Evolutionary conservation across 192 early-diverging fungal genomes (phyloP).

Genomic region (Backusella tarrabulga): DNA sequence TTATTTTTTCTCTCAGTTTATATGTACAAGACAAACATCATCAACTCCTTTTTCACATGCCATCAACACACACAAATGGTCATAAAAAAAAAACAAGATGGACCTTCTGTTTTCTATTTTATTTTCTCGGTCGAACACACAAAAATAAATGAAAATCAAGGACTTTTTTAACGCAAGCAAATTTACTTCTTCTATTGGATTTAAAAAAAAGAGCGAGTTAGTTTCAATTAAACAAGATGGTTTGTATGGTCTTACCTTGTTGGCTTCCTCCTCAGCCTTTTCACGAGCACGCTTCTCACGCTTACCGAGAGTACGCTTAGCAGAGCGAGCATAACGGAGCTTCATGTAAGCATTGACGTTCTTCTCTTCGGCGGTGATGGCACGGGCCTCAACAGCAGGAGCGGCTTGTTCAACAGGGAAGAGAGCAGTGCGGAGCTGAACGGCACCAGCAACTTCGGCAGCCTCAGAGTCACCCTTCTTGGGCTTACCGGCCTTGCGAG

Average conservation of each 20-base stretch:
- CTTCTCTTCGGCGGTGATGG: slow-evolving; percentile 57
- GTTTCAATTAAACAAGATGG: neutral
- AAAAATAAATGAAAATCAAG: neutral
- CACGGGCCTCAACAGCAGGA: slow-evolving; percentile 49
- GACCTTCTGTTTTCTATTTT: neutral
- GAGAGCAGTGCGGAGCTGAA: slow-evolving; percentile 65
- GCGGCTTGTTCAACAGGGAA: slow-evolving; percentile 66
- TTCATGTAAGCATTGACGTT: slow-evolving; percentile 61
- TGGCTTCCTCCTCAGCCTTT: slow-evolving; percentile 79
- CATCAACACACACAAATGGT: neutral
- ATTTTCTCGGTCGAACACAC: neutral
- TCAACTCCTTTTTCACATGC: too few species aligned
- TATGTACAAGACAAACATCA: too few species aligned
- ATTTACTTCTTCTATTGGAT: slow-evolving; percentile 16
- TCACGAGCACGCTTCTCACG: slow-evolving; percentile 79
- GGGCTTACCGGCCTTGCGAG: slow-evolving; percentile 88
- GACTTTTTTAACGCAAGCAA: neutral
- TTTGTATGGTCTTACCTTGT: slow-evolving; percentile 54
- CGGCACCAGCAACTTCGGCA: slow-evolving; percentile 54
- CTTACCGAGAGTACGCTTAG: slow-evolving; percentile 71
- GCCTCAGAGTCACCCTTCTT: slow-evolving; percentile 72
- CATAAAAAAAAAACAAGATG: neutral
- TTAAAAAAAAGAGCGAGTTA: neutral
- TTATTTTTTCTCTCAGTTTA: too few species aligned
- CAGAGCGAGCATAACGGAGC: slow-evolving; percentile 78